Evolutionary conservation across 2,329 filamentous ascomycete species (phyloP).

Genomic region (Plectosphaerella plurivora): DNA sequence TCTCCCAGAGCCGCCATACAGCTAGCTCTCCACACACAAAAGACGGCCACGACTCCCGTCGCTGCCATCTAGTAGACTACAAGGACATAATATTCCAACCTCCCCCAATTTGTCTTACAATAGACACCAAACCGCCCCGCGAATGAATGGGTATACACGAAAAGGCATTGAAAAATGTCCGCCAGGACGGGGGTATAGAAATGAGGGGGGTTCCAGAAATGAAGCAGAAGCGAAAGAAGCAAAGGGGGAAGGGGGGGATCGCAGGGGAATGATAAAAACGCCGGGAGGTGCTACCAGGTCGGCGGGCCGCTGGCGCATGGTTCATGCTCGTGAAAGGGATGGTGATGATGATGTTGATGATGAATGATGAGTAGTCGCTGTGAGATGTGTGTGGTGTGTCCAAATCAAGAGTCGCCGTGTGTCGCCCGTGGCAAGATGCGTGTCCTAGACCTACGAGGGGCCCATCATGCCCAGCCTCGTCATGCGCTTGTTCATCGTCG

Average conservation of each 20-base stretch:
- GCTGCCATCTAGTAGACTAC: neutral
- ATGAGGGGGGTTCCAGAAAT: slow-evolving; percentile 8
- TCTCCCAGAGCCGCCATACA: neutral
- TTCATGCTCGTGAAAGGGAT: neutral
- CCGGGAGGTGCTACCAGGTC: neutral
- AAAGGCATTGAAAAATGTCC: slow-evolving; percentile 8
- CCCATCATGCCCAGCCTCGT: slow-evolving; percentile 56
- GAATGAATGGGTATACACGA: neutral
- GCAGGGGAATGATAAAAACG: neutral
- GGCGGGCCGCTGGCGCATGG: no score
- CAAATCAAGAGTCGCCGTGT: neutral
- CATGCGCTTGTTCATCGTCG: slow-evolving; percentile 58
- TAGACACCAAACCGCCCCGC: neutral
- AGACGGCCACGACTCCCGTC: neutral
- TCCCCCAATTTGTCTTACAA: neutral
- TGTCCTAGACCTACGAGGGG: slow-evolving; percentile 6
- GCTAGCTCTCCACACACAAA: neutral
- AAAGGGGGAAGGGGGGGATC: neutral
- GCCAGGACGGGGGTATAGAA: slow-evolving; percentile 13
- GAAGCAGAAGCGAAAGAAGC: slow-evolving; percentile 4
- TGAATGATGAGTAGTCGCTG: slow-evolving; percentile 2
- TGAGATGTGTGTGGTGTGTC: neutral
- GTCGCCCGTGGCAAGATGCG: no score
- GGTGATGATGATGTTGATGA: neutral
- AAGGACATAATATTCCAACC: no score